phyloP scores from a whole-genome alignment of 768 basidiomycete genomes.

The Macrolepiota fuliginosa region DNA sequence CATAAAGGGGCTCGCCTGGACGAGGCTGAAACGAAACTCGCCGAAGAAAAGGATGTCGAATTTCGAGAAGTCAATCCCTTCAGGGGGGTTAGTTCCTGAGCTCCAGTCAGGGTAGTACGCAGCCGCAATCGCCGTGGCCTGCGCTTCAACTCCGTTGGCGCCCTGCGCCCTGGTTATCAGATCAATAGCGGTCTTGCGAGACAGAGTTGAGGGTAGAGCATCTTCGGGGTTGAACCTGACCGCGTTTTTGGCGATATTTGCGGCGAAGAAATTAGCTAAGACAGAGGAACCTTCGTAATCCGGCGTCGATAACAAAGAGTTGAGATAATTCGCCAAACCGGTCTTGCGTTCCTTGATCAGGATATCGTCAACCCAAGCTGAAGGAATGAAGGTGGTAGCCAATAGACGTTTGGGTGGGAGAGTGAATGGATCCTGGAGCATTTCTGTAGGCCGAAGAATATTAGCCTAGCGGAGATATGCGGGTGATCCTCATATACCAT shows the following conservation, averaged over 20 bases:
- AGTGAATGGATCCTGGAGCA: slow-evolving; percentile 23
- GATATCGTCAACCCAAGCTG: slow-evolving; percentile 42
- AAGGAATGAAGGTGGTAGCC: slow-evolving; percentile 39
- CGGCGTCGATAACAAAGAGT: slow-evolving; percentile 26
- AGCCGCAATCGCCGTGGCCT: slow-evolving; percentile 30
- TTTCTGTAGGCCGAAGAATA: slow-evolving; percentile 7
- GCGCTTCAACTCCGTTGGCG: not conserved
- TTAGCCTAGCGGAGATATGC: not conserved
- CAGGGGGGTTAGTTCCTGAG: slow-evolving; percentile 45
- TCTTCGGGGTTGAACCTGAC: slow-evolving; percentile 28
- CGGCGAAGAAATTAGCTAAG: slow-evolving; percentile 31
- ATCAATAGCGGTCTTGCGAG: slow-evolving; percentile 15
- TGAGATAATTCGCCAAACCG: slow-evolving; percentile 38
- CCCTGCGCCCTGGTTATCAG: slow-evolving; percentile 1
- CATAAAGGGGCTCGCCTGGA: not conserved
- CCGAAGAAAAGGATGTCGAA: slow-evolving; percentile 71
- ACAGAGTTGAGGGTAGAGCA: slow-evolving; percentile 28
- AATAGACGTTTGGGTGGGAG: slow-evolving; percentile 42
- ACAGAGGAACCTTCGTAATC: slow-evolving; percentile 27
- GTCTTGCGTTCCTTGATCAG: slow-evolving; percentile 44
- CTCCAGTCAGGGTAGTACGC: slow-evolving; percentile 57
- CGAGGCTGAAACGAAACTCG: slow-evolving; percentile 19
- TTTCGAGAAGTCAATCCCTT: slow-evolving; percentile 56
- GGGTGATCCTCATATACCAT: not conserved
- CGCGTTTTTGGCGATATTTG: not conserved